Conservation (phyloP, 2,329 filamentous ascomycete species). For the Tolypocladium paradoxum region DNA sequence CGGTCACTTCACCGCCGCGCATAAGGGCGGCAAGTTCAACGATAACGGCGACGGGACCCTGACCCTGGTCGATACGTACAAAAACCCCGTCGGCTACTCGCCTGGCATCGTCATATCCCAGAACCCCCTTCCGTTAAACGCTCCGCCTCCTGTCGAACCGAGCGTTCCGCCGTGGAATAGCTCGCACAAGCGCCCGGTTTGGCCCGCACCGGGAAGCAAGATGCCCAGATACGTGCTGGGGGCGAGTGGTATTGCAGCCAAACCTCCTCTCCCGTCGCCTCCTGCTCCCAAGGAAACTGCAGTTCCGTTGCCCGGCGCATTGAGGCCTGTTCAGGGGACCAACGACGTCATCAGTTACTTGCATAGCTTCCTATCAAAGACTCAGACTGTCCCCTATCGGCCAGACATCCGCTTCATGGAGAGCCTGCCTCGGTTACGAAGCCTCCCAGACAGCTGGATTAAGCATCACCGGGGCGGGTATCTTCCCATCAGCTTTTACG, state of each 20-base stretch:
- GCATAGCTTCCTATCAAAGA: slow-evolving; percentile 9
- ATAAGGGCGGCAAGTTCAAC: slow-evolving; percentile 19
- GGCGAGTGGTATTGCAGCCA: neutral
- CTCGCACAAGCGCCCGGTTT: too few species aligned
- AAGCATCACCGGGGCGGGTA: slow-evolving; percentile 7
- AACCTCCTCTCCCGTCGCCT: too few species aligned
- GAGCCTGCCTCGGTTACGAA: slow-evolving; percentile 10
- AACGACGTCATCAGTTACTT: slow-evolving; percentile 11
- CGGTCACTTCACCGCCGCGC: slow-evolving; percentile 15
- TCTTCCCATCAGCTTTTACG: slow-evolving; percentile 13
- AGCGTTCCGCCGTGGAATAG: neutral
- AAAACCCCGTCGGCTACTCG: slow-evolving; percentile 9
- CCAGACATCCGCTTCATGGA: slow-evolving; percentile 14
- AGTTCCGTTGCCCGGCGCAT: neutral
- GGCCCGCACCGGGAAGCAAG: neutral
- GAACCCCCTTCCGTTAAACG: slow-evolving; percentile 9
- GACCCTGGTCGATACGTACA: slow-evolving; percentile 16
- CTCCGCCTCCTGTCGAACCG: slow-evolving; percentile 5
- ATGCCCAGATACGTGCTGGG: neutral
- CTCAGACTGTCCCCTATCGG: slow-evolving; percentile 10
- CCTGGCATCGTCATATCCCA: slow-evolving; percentile 19
- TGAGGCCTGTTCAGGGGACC: neutral
- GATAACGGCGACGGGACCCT: slow-evolving; percentile 31
- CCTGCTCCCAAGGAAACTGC: too few species aligned
- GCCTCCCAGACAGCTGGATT: slow-evolving; percentile 16